Evolutionary conservation across 2,329 filamentous ascomycete genomes (phyloP).

Genomic region (Ambrosiella beaveri): DNA sequence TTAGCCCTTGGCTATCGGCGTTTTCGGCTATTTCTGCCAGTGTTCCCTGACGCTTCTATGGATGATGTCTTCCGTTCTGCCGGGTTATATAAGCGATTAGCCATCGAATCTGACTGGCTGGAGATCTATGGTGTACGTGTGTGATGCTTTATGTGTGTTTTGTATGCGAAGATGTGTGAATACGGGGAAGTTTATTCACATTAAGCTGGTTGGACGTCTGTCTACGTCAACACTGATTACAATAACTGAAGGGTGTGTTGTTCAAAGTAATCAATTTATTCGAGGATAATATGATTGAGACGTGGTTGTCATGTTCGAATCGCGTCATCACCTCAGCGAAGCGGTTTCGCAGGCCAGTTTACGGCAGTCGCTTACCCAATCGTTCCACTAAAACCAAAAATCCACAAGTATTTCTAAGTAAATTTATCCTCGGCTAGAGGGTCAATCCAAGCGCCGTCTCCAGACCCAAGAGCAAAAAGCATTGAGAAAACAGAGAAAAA

Average conservation of each 20-base stretch:
- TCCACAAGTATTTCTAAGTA: neutral
- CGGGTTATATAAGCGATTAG: conserved; percentile 10
- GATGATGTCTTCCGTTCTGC: conserved; percentile 11
- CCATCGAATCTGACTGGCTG: neutral
- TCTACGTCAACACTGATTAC: no score
- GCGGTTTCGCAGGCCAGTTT: no score
- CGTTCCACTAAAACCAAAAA: neutral
- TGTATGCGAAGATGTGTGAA: neutral
- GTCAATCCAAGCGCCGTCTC: neutral
- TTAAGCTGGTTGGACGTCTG: no score
- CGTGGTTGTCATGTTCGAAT: neutral
- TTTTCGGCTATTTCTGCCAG: conserved; percentile 12
- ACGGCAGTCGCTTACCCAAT: neutral
- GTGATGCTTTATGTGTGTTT: neutral
- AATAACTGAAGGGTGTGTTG: no score
- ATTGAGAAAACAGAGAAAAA: neutral
- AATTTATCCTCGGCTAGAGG: conserved; percentile 1
- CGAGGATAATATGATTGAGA: no score
- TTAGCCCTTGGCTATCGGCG: conserved; percentile 11
- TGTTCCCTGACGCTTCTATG: conserved; percentile 4
- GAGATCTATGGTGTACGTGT: neutral
- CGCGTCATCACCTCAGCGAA: neutral
- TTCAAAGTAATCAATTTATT: no score
- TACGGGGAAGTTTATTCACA: neutral
- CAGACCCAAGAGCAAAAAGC: neutral